phyloP scores from a whole-genome alignment of 163 green algal genomes.

The Coccomyxa subellipsoidea region DNA sequence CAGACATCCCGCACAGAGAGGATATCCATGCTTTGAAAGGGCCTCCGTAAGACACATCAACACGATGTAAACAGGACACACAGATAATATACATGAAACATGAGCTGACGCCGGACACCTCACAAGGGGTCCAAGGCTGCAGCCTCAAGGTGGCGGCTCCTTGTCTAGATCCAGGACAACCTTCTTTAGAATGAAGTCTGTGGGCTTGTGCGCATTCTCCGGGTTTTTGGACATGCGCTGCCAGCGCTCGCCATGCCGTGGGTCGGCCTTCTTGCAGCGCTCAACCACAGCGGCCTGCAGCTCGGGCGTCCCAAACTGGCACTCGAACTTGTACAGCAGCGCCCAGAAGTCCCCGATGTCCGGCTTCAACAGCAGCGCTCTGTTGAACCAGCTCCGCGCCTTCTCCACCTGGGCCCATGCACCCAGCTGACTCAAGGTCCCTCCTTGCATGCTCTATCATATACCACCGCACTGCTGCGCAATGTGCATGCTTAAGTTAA shows the following conservation, averaged over 20 bases:
- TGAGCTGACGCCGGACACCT: not conserved
- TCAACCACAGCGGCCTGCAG: slow-evolving; percentile 44
- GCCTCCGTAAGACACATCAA: too few relatives aligned
- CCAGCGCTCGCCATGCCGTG: slow-evolving; percentile 92
- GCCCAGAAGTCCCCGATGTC: slow-evolving; percentile 89
- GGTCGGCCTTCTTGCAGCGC: slow-evolving; percentile 55
- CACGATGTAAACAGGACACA: not conserved
- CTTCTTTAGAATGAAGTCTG: slow-evolving; percentile 68
- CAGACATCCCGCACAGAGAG: too few relatives aligned
- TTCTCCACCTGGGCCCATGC: slow-evolving; percentile 63
- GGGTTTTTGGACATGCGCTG: slow-evolving; percentile 74
- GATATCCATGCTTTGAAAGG: too few relatives aligned
- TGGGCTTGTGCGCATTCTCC: slow-evolving; percentile 58
- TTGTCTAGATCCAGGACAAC: slow-evolving; percentile 65
- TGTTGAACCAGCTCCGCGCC: slow-evolving; percentile 81
- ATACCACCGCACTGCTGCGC: too few relatives aligned
- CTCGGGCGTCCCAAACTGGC: slow-evolving; percentile 70
- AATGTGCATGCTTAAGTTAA: too few relatives aligned
- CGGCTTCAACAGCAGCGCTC: slow-evolving; percentile 76
- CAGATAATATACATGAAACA: not conserved
- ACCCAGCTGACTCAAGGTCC: too few relatives aligned
- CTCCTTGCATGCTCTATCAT: too few relatives aligned
- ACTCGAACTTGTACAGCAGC: slow-evolving; percentile 73
- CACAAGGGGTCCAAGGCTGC: not conserved
- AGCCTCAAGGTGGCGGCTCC: not conserved